These are phyloP conservation scores for Solanum sitiens DNA, from an alignment of 257 asterid genomes.

Conservation along the genomic window DNA sequence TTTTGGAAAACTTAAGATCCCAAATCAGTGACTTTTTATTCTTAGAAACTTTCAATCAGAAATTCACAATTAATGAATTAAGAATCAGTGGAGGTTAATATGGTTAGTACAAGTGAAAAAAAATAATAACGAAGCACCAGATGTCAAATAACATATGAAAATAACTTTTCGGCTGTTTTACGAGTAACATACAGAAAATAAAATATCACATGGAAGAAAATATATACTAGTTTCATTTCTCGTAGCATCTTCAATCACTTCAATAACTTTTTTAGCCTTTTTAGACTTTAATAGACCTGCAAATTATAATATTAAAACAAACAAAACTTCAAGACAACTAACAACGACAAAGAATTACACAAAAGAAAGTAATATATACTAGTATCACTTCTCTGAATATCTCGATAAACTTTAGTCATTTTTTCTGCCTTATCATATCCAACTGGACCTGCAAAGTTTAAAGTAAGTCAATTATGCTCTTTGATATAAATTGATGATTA, in stretches of 20 bases:
- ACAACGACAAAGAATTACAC: background rate
- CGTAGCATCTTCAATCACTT: background rate
- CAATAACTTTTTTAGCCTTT: background rate
- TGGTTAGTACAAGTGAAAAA: no score
- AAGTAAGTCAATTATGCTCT: no score
- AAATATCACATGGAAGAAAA: background rate
- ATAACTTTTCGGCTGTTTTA: background rate
- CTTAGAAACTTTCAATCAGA: no score
- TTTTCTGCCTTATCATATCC: background rate
- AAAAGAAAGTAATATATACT: background rate
- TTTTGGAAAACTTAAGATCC: no score
- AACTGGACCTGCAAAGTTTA: no score
- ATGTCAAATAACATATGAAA: background rate
- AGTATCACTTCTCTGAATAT: background rate
- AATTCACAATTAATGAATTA: no score
- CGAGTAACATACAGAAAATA: background rate
- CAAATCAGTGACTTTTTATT: no score
- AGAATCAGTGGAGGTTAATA: no score
- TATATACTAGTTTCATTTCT: background rate
- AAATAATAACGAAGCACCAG: no score
- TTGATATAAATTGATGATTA: no score
- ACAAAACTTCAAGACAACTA: background rate
- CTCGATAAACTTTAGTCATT: background rate
- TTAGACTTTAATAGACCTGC: background rate
- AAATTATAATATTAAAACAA: background rate